Evolutionary conservation across 768 basidiomycete genomes (phyloP).

Genomic region (Mycena maculata): DNA sequence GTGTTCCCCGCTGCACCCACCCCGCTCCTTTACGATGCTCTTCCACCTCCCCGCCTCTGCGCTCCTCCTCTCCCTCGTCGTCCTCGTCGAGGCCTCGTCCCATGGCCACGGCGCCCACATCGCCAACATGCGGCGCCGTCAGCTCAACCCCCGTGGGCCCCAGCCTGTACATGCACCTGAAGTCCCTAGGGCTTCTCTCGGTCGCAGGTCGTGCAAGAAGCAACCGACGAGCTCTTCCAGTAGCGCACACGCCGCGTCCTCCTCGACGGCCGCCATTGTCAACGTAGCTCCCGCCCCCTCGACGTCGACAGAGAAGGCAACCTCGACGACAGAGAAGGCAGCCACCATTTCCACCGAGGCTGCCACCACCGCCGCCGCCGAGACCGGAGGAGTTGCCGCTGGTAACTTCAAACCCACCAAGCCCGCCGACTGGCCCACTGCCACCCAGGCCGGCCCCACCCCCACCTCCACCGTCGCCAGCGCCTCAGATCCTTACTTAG

Average conservation of each 20-base stretch:
- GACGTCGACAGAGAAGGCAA: conserved; percentile 4
- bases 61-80: conserved; percentile 36
- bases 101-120: conserved; percentile 36
- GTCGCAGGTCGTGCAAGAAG: conserved; percentile 29
- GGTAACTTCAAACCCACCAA: conserved; percentile 32
- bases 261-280: conserved; percentile 13
- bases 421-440: conserved; percentile 41
- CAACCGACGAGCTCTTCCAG: neutral
- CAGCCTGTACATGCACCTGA: conserved; percentile 1
- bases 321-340: neutral
- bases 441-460: conserved; percentile 38
- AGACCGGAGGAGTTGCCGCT: conserved; percentile 25
- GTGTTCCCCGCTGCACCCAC: conserved; percentile 25
- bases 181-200: conserved; percentile 15
- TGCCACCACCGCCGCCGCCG: conserved; percentile 25
- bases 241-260: conserved; percentile 9
- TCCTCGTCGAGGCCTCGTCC: conserved; percentile 38
- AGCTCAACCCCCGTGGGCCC: conserved; percentile 37
- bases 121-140: conserved; percentile 38
- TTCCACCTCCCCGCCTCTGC: conserved; percentile 39
- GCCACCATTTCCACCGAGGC: conserved; percentile 7
- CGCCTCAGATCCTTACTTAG: conserved; percentile 42
- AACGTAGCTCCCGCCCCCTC: conserved; percentile 11
- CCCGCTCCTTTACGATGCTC: conserved; percentile 36
- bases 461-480: conserved; percentile 41